phyloP scores from a whole-genome alignment of 2,329 filamentous ascomycete species.

The Herpotrichia juniperi region DNA sequence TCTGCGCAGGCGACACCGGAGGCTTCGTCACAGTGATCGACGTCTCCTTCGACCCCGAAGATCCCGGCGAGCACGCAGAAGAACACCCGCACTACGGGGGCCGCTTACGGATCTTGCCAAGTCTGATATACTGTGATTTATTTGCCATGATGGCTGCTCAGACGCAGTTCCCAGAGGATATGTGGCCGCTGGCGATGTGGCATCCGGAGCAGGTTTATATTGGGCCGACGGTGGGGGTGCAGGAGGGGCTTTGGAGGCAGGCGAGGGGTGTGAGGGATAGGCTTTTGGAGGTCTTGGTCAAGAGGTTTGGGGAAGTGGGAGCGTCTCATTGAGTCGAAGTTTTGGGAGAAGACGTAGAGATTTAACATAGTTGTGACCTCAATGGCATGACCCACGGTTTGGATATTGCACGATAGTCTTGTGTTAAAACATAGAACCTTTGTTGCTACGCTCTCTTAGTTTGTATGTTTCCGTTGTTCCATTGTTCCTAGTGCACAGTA shows the following conservation, averaged over 20 bases:
- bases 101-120: slow-evolving; percentile 12
- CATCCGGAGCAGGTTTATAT: slow-evolving; percentile 22
- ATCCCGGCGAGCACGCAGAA: slow-evolving; percentile 17
- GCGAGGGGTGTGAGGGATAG: not conserved
- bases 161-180: slow-evolving; percentile 6
- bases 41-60: not conserved
- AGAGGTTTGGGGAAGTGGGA: no score
- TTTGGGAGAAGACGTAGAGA: no score
- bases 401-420: no score
- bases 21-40: slow-evolving; percentile 17
- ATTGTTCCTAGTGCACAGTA: no score
- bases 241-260: not conserved
- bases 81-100: slow-evolving; percentile 19
- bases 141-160: slow-evolving; percentile 13
- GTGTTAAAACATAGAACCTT: no score
- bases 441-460: no score
- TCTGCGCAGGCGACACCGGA: slow-evolving; percentile 10
- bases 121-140: slow-evolving; percentile 14
- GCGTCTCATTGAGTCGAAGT: no score
- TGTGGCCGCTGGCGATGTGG: slow-evolving; percentile 20
- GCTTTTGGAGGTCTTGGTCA: not conserved
- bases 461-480: no score
- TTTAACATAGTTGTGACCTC: no score
- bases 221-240: slow-evolving; percentile 12
- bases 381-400: no score